Base-by-base conservation (phyloP, 1,284 basidiomycete genomes). In the Macrocystidia cucumis region DNA sequence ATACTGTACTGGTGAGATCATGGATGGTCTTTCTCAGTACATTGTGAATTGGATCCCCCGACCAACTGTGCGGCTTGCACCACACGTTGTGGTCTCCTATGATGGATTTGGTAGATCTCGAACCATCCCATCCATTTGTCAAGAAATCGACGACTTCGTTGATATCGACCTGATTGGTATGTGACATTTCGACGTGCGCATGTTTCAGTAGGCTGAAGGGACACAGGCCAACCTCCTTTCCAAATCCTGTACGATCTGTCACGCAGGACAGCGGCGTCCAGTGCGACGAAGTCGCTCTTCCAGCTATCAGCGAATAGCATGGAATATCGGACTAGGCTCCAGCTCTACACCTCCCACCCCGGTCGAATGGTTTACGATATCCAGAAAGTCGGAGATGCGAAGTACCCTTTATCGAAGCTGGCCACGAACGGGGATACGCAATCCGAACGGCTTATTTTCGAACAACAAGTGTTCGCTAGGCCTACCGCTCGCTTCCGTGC, bases 311-410 rank as follows among this genome's bases (percentile, higher is more conserved):
- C 95, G 60, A 91, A 85, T 54, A 89, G 87, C 48, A 90, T 93
- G 14, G 87, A 92, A 52, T 67, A 77, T 9, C 74, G 71, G 13
- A 86, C 88, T 5, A 74, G 89, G 22, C 80, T 97, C 53, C 88
- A 92, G 45, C 70, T 98, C 16, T 80, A 79, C 39, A 92, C 88
- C 0, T 73, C 77, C 0, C 72, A 73, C 23, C 70, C 89, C 1
- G 92, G 92, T 2, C 72, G 78, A 38, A 86, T 93, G 52, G 83
- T 76, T 50, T 98, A 98, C 56, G 82, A 89, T 52, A 81, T 98
- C 44, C 79, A 84, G 44, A 83, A 87, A 48, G 75, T 98, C 13
- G 85, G 84, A 6, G 95, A 98, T 54, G 69, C 80, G 0, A 75
- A 85, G n/a, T 98, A 96, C 58, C 80, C 85, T 5, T 65, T 84